Evolutionary conservation across 148 eudicot genomes (phyloP).

Genomic region (Polygonum maritimum): DNA sequence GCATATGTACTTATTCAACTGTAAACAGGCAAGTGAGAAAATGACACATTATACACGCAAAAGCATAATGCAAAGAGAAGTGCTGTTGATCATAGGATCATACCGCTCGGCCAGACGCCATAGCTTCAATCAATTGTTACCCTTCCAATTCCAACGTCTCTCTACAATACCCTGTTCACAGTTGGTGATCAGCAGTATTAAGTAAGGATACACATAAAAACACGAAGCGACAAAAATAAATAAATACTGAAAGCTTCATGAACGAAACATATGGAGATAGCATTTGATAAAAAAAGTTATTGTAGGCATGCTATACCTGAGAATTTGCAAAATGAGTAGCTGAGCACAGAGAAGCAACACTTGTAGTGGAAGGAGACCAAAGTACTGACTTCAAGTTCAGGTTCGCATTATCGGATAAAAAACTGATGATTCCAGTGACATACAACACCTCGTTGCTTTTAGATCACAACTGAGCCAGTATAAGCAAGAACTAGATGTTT

Average conservation of each 20-base stretch:
- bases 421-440: conserved; percentile 63
- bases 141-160: conserved; percentile 84
- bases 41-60: neutral
- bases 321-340: conserved; percentile 94
- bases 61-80: conserved; percentile 4
- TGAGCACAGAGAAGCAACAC: conserved; percentile 87
- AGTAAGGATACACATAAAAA: neutral
- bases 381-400: conserved; percentile 51
- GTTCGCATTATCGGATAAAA: conserved; percentile 51
- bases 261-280: too few species aligned
- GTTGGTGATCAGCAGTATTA: neutral
- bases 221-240: neutral
- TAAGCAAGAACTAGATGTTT: neutral
- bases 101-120: conserved; percentile 98
- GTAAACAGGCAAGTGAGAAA: neutral
- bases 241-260: neutral
- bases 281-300: too few species aligned
- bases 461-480: conserved; percentile 90
- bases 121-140: conserved; percentile 97
- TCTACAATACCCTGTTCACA: conserved; percentile 64
- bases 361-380: too few species aligned
- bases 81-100: conserved; percentile 10
- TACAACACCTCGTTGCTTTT: conserved; percentile 85
- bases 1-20: neutral
- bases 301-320: conserved; percentile 37